Conservation (phyloP, 2,329 filamentous ascomycete genomes). For the Drechslerella dactyloides region DNA sequence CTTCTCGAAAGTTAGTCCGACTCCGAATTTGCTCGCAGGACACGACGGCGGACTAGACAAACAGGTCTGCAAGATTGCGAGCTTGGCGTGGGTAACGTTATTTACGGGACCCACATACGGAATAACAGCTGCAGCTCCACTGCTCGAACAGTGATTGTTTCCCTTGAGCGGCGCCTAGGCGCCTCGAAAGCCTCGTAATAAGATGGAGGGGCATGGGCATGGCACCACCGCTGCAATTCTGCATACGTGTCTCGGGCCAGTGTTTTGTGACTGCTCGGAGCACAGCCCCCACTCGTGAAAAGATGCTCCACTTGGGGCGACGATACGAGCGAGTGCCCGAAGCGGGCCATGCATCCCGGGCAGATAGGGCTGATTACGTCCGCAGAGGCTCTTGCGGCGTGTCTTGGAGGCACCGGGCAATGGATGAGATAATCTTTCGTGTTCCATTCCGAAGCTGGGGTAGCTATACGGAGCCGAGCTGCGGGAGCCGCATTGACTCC, state of each 20-base stretch:
- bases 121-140: too few relatives aligned
- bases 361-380: slow-evolving; percentile 18
- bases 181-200: too few relatives aligned
- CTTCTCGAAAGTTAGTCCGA: slow-evolving; percentile 3
- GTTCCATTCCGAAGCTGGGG: not conserved
- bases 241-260: not conserved
- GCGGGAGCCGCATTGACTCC: not conserved
- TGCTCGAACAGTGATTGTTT: too few relatives aligned
- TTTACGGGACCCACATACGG: too few relatives aligned
- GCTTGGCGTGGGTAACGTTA: not conserved
- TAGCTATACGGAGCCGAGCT: not conserved
- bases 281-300: not conserved
- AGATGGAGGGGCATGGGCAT: too few relatives aligned
- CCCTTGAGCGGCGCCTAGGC: too few relatives aligned
- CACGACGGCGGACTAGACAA: too few relatives aligned
- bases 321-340: not conserved
- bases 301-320: not conserved
- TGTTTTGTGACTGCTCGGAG: not conserved
- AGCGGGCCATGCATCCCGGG: not conserved
- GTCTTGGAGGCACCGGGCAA: not conserved
- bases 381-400: slow-evolving; percentile 12
- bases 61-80: too few relatives aligned
- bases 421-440: not conserved
- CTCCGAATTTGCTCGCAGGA: not conserved
- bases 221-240: not conserved